Evolutionary conservation across 805 yeast species (phyloP).

Genomic region (Isabelozyma rhagii): DNA sequence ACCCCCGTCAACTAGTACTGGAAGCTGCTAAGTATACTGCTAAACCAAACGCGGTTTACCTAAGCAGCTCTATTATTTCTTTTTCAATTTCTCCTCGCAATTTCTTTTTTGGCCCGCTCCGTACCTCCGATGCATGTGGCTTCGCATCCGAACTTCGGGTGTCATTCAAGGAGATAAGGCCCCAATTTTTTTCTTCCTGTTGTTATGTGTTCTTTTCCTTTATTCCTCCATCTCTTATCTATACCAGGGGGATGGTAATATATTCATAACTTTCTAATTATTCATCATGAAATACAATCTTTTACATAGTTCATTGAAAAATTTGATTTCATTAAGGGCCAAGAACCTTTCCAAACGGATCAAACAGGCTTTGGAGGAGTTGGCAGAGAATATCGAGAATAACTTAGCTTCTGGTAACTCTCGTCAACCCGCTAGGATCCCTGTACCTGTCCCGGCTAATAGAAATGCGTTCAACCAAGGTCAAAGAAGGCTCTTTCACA

Average conservation of each 20-base stretch:
- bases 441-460: conserved; percentile 38
- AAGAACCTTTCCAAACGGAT: conserved; percentile 46
- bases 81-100: too few relatives aligned
- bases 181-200: background rate
- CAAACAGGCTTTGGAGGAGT: conserved; percentile 47
- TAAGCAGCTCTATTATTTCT: too few relatives aligned
- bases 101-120: too few relatives aligned
- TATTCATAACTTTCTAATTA: background rate
- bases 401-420: conserved; percentile 8
- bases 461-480: conserved; percentile 1
- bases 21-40: too few relatives aligned
- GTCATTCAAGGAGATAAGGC: background rate
- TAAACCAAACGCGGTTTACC: too few relatives aligned
- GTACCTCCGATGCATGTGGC: background rate
- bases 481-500: background rate
- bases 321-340: conserved; percentile 42
- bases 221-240: background rate
- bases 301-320: conserved; percentile 23
- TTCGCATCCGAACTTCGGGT: background rate
- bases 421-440: conserved; percentile 4
- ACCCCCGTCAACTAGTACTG: too few relatives aligned
- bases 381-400: conserved; percentile 32
- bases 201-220: background rate
- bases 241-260: background rate
- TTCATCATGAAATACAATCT: background rate